These are phyloP conservation scores for Violaceomyces palustris DNA, from an alignment of 1,284 basidiomycete genomes.

Conservation along the genomic window DNA sequence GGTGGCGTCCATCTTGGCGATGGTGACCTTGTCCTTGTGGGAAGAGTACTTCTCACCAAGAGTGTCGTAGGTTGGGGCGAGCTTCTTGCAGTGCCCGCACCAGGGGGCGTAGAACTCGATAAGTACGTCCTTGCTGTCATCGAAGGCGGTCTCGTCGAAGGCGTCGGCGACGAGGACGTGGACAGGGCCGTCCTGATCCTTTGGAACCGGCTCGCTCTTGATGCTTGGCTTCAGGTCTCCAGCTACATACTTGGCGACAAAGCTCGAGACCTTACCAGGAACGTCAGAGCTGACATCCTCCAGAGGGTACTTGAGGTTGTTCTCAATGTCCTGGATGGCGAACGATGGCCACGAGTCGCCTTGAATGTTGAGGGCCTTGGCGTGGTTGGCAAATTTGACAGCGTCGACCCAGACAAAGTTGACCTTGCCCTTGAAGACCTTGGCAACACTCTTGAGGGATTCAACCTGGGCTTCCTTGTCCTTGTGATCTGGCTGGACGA, in stretches of 20 bases:
- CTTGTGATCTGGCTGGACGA: slow-evolving; percentile 74
- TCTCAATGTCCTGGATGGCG: slow-evolving; percentile 79
- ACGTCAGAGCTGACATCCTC: slow-evolving; percentile 64
- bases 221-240: slow-evolving; percentile 76
- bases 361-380: slow-evolving; percentile 81
- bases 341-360: slow-evolving; percentile 82
- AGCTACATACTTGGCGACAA: slow-evolving; percentile 65
- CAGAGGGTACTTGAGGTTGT: slow-evolving; percentile 84
- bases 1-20: slow-evolving; percentile 86
- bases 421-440: slow-evolving; percentile 74
- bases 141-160: slow-evolving; percentile 75
- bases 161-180: slow-evolving; percentile 81
- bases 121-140: slow-evolving; percentile 87
- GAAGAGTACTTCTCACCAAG: slow-evolving; percentile 79
- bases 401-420: slow-evolving; percentile 99
- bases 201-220: slow-evolving; percentile 86
- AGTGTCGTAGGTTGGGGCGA: slow-evolving; percentile 88
- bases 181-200: slow-evolving; percentile 74
- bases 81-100: slow-evolving; percentile 80
- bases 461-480: slow-evolving; percentile 67
- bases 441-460: slow-evolving; percentile 69
- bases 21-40: slow-evolving; percentile 72
- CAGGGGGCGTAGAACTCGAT: slow-evolving; percentile 92
- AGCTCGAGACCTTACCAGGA: slow-evolving; percentile 57
- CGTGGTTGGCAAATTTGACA: slow-evolving; percentile 86